Evolutionary conservation across 1,284 basidiomycete genomes (phyloP).

Genomic region (Puccinia triticina): DNA sequence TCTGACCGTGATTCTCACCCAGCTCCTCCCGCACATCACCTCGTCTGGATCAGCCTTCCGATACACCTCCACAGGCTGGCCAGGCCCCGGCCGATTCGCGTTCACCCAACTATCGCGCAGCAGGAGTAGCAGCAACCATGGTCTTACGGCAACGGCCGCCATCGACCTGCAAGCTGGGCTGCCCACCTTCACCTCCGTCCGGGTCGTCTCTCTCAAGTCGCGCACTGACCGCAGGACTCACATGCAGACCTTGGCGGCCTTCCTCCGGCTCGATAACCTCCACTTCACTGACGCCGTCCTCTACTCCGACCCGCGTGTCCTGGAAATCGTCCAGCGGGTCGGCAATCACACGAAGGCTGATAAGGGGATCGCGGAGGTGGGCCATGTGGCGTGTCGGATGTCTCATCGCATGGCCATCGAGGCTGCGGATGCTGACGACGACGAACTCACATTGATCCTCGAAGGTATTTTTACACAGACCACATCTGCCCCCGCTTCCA

Average conservation of each 20-base stretch:
- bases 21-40: background rate
- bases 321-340: constrained; percentile 41
- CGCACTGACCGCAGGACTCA: constrained; percentile 34
- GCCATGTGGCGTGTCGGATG: constrained; percentile 50
- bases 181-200: constrained; percentile 36
- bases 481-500: background rate
- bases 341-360: constrained; percentile 51
- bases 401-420: constrained; percentile 40
- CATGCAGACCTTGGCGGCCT: constrained; percentile 29
- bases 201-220: constrained; percentile 44
- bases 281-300: constrained; percentile 35
- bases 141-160: background rate
- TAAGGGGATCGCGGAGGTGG: constrained; percentile 42
- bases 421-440: constrained; percentile 39
- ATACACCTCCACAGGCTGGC: background rate
- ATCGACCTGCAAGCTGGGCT: constrained; percentile 4
- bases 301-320: constrained; percentile 39
- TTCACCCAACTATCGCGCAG: background rate
- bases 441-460: constrained; percentile 44
- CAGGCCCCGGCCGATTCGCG: background rate
- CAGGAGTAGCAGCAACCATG: background rate
- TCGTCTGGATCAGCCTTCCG: background rate
- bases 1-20: constrained; percentile 10
- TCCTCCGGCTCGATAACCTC: constrained; percentile 32
- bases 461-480: constrained; percentile 30